Percentiles rank a stretch among this genome's conserved stretches.
Conservation (phyloP, 2,329 filamentous ascomycete genomes). For the Diaporthe nobilis region DNA sequence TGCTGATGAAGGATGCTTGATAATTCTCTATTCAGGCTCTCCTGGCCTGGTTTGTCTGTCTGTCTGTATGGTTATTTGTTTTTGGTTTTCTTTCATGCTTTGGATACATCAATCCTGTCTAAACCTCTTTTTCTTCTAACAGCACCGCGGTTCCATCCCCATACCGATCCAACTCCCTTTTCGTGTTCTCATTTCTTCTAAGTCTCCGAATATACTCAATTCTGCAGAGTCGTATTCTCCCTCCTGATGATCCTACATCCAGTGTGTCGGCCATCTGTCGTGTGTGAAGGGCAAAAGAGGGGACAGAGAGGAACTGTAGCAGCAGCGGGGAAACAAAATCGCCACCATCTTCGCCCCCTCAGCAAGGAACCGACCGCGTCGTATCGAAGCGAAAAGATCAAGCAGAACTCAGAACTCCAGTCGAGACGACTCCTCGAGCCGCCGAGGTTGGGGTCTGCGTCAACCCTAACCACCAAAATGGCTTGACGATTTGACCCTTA, state of each 20-base stretch:
- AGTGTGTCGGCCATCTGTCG: neutral
- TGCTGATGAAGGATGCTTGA: slow-evolving; percentile 12
- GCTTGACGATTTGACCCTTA: neutral
- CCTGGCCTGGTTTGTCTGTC: neutral
- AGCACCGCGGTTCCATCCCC: neutral
- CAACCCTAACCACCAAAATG: neutral
- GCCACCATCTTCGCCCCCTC: neutral
- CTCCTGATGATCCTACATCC: neutral
- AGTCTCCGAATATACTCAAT: slow-evolving; percentile 8
- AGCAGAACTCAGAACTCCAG: slow-evolving; percentile 13
- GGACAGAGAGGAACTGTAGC: neutral
- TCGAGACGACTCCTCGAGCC: neutral
- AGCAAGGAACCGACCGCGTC: slow-evolving; percentile 16
- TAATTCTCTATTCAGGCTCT: slow-evolving; percentile 21
- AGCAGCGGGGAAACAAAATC: neutral
- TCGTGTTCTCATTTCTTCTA: neutral
- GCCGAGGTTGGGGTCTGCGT: neutral
- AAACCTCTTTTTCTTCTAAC: neutral
- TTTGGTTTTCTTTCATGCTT: neutral
- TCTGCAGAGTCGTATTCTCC: neutral
- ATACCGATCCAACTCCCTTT: slow-evolving; percentile 7
- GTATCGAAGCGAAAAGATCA: slow-evolving; percentile 31
- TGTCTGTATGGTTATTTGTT: neutral
- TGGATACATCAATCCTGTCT: slow-evolving; percentile 26
- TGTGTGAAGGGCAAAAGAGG: slow-evolving; percentile 1